Evolutionary conservation across 805 yeast species (phyloP).

Genomic region (Saturnispora galanensis): DNA sequence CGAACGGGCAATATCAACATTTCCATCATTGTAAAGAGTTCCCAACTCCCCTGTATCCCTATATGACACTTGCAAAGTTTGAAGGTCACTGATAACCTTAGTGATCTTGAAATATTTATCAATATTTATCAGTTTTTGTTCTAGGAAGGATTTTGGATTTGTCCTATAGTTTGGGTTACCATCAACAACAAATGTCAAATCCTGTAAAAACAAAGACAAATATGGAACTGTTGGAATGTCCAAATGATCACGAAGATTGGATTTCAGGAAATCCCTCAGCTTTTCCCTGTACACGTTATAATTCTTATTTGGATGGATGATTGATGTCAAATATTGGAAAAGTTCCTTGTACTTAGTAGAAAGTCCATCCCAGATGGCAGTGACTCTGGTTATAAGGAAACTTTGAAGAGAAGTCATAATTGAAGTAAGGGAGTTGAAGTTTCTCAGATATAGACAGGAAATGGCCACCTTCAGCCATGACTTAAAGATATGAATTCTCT

Average conservation of each 20-base stretch:
- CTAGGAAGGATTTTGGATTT: constrained; percentile 39
- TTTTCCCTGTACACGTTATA: constrained; percentile 59
- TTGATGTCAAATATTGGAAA: constrained; percentile 53
- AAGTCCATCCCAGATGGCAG: constrained; percentile 48
- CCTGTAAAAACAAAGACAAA: constrained; percentile 64
- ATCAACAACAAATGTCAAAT: constrained; percentile 70
- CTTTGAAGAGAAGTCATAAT: constrained; percentile 70
- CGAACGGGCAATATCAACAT: constrained; percentile 21
- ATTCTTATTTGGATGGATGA: constrained; percentile 68
- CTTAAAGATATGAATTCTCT: constrained; percentile 45
- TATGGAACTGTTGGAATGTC: constrained; percentile 68
- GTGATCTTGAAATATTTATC: constrained; percentile 66
- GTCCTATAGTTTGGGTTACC: constrained; percentile 66
- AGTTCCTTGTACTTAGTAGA: constrained; percentile 52
- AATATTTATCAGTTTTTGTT: constrained; percentile 55
- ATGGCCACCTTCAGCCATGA: constrained; percentile 69
- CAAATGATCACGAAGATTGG: constrained; percentile 31
- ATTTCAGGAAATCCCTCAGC: constrained; percentile 43
- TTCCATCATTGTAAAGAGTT: constrained; percentile 17
- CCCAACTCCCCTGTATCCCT: constrained; percentile 26
- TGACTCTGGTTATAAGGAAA: constrained; percentile 54
- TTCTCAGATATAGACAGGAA: constrained; percentile 62
- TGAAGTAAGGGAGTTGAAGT: constrained; percentile 71
- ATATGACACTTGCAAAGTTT: constrained; percentile 58
- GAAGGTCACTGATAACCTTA: constrained; percentile 54